Evolutionary conservation across 2,329 filamentous ascomycete species (phyloP).

Genomic region (Cladophialophora yegresii): DNA sequence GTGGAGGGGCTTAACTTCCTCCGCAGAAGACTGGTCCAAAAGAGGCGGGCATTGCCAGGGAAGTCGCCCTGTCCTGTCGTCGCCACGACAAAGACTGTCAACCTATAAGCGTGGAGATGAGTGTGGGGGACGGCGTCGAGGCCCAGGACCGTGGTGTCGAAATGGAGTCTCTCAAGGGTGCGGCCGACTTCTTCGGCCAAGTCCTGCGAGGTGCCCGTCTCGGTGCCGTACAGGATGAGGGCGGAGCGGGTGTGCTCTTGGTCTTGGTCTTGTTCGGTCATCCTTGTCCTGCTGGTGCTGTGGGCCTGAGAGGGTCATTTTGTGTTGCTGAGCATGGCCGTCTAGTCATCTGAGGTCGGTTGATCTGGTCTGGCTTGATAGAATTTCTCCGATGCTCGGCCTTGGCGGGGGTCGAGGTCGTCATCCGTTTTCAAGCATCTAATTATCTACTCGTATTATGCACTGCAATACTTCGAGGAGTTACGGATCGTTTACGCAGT

Average conservation of each 20-base stretch:
- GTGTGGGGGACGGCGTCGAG: conserved; percentile 60
- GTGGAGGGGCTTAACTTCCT: conserved; percentile 73
- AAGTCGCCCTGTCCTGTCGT: conserved; percentile 95
- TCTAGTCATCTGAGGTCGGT: neutral
- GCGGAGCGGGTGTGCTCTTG: conserved; percentile 42
- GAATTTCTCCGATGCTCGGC: neutral
- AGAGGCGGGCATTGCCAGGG: conserved; percentile 74
- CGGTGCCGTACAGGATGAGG: conserved; percentile 86
- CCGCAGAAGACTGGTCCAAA: conserved; percentile 83
- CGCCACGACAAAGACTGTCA: conserved; percentile 73
- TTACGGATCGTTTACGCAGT: neutral
- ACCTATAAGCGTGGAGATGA: conserved; percentile 41
- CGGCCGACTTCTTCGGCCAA: conserved; percentile 81
- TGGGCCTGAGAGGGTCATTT: conserved; percentile 9
- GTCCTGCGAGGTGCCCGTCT: conserved; percentile 93
- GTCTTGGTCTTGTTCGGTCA: conserved; percentile 20
- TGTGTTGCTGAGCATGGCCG: neutral
- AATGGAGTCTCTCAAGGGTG: conserved; percentile 74
- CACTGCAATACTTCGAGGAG: neutral
- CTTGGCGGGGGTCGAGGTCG: neutral
- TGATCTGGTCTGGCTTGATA: neutral
- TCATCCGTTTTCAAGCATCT: no score
- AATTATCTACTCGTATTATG: no score
- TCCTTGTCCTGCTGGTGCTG: conserved; percentile 7
- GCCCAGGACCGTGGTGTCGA: conserved; percentile 72